Percentiles rank a stretch among this genome's conserved stretches.
These are phyloP conservation scores for Diophrys sp. DNA, from an alignment of 73 alveolate species.

Conservation along the genomic window DNA sequence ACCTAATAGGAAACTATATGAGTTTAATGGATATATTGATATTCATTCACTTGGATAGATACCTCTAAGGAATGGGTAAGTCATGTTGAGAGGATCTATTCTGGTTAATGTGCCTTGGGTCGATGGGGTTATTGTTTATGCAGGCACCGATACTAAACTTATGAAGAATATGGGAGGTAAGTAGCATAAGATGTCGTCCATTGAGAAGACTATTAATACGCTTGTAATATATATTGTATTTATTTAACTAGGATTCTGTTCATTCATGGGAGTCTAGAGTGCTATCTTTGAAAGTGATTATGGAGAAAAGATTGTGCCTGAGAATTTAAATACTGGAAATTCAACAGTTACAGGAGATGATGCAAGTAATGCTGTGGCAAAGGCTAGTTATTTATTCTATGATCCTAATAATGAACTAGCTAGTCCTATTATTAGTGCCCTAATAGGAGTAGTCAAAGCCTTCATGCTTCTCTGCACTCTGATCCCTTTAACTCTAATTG, in stretches of 20 bases:
- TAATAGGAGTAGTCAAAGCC: conserved; percentile 44
- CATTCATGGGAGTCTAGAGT: background rate
- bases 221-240: conserved; percentile 35
- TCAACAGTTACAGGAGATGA: background rate
- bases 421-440: background rate
- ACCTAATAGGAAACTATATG: background rate
- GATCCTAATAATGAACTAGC: background rate
- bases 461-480: conserved; percentile 84
- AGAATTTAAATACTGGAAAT: background rate
- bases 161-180: conserved; percentile 83
- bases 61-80: conserved; percentile 55
- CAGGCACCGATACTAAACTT: conserved; percentile 93
- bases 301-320: background rate
- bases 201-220: conserved; percentile 52
- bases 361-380: background rate
- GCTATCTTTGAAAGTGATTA: background rate
- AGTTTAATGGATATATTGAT: conserved; percentile 30
- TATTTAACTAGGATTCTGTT: conserved; percentile 36
- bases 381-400: background rate
- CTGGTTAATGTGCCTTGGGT: conserved; percentile 84
- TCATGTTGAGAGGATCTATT: conserved; percentile 84
- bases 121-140: conserved; percentile 84
- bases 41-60: conserved; percentile 22
- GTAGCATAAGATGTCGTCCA: conserved; percentile 51
- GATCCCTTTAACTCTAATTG: conserved; percentile 93